phyloP scores from a whole-genome alignment of 2,329 filamentous ascomycete species.

The Ophiostoma ulmi region DNA sequence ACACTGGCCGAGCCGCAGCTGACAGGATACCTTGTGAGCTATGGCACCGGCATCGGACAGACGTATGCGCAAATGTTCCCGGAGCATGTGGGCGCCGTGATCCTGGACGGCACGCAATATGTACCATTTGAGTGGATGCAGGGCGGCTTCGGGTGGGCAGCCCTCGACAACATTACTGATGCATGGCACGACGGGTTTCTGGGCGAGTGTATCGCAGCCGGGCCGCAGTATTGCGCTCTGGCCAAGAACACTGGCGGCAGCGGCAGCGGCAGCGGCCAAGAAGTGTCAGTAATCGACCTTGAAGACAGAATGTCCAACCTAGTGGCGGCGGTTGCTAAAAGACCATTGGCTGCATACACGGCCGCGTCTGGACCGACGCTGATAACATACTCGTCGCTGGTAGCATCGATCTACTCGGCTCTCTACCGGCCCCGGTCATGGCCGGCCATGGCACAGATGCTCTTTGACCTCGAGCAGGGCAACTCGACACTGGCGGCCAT shows the following conservation, averaged over 20 bases:
- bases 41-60: slow-evolving; percentile 50
- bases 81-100: slow-evolving; percentile 43
- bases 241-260: background rate
- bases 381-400: slow-evolving; percentile 43
- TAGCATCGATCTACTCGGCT: slow-evolving; percentile 38
- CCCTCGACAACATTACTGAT: slow-evolving; percentile 46
- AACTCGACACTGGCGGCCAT: background rate
- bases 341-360: background rate
- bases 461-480: slow-evolving; percentile 37
- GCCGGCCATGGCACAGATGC: slow-evolving; percentile 40
- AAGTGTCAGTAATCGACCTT: background rate
- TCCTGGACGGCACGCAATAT: slow-evolving; percentile 48
- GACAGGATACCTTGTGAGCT: slow-evolving; percentile 47
- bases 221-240: slow-evolving; percentile 33
- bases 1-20: slow-evolving; percentile 44
- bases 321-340: background rate
- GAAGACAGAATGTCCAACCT: background rate
- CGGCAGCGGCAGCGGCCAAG: background rate
- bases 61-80: slow-evolving; percentile 50
- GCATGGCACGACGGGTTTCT: slow-evolving; percentile 48
- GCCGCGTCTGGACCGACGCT: slow-evolving; percentile 31
- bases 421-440: slow-evolving; percentile 44
- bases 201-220: slow-evolving; percentile 46
- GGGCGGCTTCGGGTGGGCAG: slow-evolving; percentile 44
- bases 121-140: slow-evolving; percentile 43